Evolutionary conservation across 768 basidiomycete genomes (phyloP), one percentile per base, ranked within the genome.

Genomic region (Zangia roseola): DNA sequence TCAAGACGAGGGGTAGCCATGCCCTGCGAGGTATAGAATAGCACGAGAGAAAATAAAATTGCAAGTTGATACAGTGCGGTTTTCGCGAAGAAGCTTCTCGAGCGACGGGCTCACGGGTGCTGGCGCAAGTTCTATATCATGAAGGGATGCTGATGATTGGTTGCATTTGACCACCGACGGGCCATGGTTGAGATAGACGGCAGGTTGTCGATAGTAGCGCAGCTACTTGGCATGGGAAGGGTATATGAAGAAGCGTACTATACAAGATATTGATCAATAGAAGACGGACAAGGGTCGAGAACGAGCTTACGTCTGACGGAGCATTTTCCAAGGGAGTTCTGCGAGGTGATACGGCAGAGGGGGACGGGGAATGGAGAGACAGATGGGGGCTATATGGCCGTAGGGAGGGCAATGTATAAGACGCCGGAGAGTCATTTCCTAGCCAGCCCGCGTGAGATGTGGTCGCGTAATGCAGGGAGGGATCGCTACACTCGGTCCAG

Each of bases 141-240:
- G 16, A 72, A 72, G 10, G 64, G 63, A 17, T 67, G 59, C 21
- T 68, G 68, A 23, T 64, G 56, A 17, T 54, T 67, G 6, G 65
- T 56, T n/a, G 71, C 58, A 35, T 55, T 60, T 2, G 72, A 64
- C 71, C 71, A 72, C 17, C 71, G 65, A 33, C 71, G 64, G n/a
- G 62, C 57, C 58, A 72, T 58, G 2, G 68, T 58, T 3, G 70
- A 69, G 41, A 70, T 71, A 40, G 68, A 57, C 0, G 66, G 65
- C 10, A 68, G 61, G 48, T 66, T 68, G 40, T 67, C 66, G 17
- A 67, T 55, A 4, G 65, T 55, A 55, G 63, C 51, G 38, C 65
- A 69, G 57, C 55, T 60, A 54, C 54, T 57, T 20, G 61, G 44
- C 20, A 56, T 5, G 20, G 68, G 57, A 2, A 69, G 50, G 19